Percentiles rank a stretch among this genome's conserved stretches.
Evolutionary conservation across 1,284 basidiomycete species (phyloP).

Genomic region (Cerioporus squamosus): DNA sequence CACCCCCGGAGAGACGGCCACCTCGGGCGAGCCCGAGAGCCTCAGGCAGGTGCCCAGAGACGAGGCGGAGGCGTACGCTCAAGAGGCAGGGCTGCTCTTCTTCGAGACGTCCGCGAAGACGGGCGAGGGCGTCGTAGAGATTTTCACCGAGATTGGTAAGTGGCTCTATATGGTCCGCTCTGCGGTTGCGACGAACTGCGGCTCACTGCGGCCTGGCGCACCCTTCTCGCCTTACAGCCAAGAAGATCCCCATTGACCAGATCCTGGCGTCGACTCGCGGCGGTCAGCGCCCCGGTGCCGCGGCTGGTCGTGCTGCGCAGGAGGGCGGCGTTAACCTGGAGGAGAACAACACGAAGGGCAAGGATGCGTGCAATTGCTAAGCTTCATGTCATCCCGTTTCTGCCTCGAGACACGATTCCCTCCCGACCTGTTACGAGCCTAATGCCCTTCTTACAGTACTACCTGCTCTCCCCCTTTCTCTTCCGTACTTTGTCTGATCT

Average conservation of each 20-base stretch:
- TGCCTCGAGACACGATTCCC: conserved; percentile 9
- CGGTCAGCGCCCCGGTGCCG: conserved; percentile 60
- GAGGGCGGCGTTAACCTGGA: conserved; percentile 77
- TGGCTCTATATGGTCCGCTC: conserved; percentile 12
- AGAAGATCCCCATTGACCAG: conserved; percentile 95
- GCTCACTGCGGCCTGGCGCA: conserved; percentile 1
- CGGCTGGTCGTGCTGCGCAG: conserved; percentile 55
- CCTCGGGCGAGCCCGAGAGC: conserved; percentile 64
- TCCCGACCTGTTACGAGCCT: conserved; percentile 23
- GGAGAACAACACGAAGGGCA: conserved; percentile 67
- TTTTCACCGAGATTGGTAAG: conserved; percentile 98
- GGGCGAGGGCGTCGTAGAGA: conserved; percentile 94
- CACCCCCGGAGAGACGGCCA: conserved; percentile 72
- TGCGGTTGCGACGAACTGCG: conserved; percentile 10
- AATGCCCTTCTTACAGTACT: conserved; percentile 27
- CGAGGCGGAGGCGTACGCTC: conserved; percentile 96
- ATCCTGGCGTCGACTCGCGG: conserved; percentile 82
- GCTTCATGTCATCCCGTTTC: conserved; percentile 28
- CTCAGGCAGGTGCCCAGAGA: conserved; percentile 89
- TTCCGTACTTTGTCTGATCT: conserved; percentile 34
- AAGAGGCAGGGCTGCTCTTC: conserved; percentile 92
- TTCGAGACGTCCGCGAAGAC: conserved; percentile 99
- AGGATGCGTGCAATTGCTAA: conserved; percentile 79
- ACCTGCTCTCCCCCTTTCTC: conserved; percentile 25
- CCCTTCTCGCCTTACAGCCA: conserved; percentile 56